Conservation (phyloP, 331 rosid species). For the Phaseolus coccineus region DNA sequence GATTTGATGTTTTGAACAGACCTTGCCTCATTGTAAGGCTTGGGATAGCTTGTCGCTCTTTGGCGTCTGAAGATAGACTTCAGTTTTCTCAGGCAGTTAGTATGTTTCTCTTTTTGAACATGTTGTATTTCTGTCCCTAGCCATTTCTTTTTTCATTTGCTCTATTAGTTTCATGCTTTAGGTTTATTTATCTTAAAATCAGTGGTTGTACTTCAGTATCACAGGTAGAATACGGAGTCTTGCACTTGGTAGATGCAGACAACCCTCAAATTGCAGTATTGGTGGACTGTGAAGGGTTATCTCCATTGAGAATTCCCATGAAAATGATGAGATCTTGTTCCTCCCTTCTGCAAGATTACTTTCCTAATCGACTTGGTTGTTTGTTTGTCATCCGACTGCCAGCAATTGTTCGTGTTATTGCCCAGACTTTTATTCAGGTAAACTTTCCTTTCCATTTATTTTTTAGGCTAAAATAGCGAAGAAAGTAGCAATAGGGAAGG, state of each 20-base stretch:
- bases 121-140: too few species aligned
- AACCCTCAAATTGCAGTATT: constrained; percentile 76
- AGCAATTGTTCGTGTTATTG: constrained; percentile 75
- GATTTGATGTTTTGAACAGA: constrained; percentile 68
- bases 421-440: constrained; percentile 85
- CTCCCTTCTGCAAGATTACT: constrained; percentile 85
- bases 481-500: constrained; percentile 16
- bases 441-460: constrained; percentile 37
- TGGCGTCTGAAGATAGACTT: constrained; percentile 73
- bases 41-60: constrained; percentile 67
- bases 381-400: constrained; percentile 82
- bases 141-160: too few species aligned
- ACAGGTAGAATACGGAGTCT: constrained; percentile 83
- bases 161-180: not conserved
- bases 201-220: constrained; percentile 72
- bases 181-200: constrained; percentile 31
- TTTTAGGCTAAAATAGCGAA: constrained; percentile 21
- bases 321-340: constrained; percentile 81
- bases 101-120: constrained; percentile 50
- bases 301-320: constrained; percentile 87
- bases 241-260: constrained; percentile 66
- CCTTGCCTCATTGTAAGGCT: constrained; percentile 92
- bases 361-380: constrained; percentile 89
- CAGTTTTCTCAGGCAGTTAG: constrained; percentile 83
- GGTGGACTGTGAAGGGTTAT: constrained; percentile 89